Conservation (phyloP, 768 basidiomycete genomes). For the Erythrobasidium yunnanense region DNA sequence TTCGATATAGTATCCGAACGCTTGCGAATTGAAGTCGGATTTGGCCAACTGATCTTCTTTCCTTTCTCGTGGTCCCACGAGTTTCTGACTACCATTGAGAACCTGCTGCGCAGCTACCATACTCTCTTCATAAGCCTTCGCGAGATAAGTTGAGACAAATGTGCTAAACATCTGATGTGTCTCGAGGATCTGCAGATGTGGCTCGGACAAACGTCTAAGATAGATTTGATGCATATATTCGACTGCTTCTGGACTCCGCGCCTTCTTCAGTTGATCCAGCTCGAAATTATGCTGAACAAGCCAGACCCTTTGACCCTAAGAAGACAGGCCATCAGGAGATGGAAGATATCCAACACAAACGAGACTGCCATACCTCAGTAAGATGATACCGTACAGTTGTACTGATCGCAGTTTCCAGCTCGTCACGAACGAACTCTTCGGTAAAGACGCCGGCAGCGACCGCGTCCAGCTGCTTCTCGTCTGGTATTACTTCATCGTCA, state of each 20-base stretch:
- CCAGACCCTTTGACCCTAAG: slow-evolving; percentile 63
- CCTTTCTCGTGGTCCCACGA: slow-evolving; percentile 5
- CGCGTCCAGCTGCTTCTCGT: not conserved
- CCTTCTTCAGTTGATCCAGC: slow-evolving; percentile 50
- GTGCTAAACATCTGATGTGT: slow-evolving; percentile 76
- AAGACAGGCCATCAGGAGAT: not conserved
- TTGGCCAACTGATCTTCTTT: slow-evolving; percentile 4
- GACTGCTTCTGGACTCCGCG: not conserved
- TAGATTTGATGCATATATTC: slow-evolving; percentile 50
- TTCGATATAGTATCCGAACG: slow-evolving; percentile 35
- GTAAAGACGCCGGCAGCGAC: slow-evolving; percentile 10
- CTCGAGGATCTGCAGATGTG: slow-evolving; percentile 51
- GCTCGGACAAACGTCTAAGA: slow-evolving; percentile 46
- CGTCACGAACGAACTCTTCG: slow-evolving; percentile 20
- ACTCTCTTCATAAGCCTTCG: slow-evolving; percentile 59
- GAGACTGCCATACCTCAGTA: not conserved
- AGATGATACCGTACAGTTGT: slow-evolving; percentile 18
- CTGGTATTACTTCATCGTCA: not conserved
- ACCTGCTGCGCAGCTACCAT: slow-evolving; percentile 46
- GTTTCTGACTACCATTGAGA: not conserved
- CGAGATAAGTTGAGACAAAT: slow-evolving; percentile 68
- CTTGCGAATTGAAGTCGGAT: slow-evolving; percentile 6
- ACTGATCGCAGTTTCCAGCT: not conserved
- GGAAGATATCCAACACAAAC: not conserved
- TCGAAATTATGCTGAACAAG: slow-evolving; percentile 65